Conservation (phyloP, 805 yeast species). For the Candida arabinofermentans region DNA sequence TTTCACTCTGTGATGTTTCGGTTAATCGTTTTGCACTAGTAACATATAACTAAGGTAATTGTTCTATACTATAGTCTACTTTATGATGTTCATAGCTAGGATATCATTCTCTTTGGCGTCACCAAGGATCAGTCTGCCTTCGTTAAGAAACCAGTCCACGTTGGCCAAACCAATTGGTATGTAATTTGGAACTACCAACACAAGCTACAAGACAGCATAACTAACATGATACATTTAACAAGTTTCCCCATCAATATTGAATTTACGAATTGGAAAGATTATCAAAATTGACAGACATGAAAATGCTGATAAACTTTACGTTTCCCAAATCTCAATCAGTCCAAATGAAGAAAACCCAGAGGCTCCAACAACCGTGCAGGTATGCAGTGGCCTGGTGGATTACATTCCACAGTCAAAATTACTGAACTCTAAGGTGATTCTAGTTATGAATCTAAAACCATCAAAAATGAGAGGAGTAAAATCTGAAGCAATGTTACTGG, state of each 20-base stretch:
- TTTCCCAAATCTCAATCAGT: conserved; percentile 42
- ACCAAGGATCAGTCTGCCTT: too few relatives aligned
- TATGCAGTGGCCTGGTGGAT: conserved; percentile 58
- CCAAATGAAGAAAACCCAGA: conserved; percentile 3
- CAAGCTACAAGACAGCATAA: too few relatives aligned
- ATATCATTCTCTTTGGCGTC: too few relatives aligned
- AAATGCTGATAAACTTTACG: conserved; percentile 56
- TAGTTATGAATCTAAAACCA: conserved; percentile 56
- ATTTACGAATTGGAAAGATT: conserved; percentile 45
- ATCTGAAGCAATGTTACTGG: conserved; percentile 65
- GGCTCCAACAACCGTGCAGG: conserved; percentile 29
- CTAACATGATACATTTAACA: background rate
- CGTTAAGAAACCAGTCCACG: too few relatives aligned
- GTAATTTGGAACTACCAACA: background rate
- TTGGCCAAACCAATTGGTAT: too few relatives aligned
- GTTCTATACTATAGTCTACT: too few relatives aligned
- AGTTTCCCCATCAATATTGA: conserved; percentile 23
- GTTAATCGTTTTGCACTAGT: too few relatives aligned
- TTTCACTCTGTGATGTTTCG: too few relatives aligned
- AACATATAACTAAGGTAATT: too few relatives aligned
- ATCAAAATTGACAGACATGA: conserved; percentile 44
- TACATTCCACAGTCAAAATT: conserved; percentile 38
- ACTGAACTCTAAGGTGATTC: conserved; percentile 40
- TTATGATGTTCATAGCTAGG: too few relatives aligned
- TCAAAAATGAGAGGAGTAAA: conserved; percentile 58